Conservation (phyloP, 192 early-diverging fungal genomes). For the Coemansia sp. region DNA sequence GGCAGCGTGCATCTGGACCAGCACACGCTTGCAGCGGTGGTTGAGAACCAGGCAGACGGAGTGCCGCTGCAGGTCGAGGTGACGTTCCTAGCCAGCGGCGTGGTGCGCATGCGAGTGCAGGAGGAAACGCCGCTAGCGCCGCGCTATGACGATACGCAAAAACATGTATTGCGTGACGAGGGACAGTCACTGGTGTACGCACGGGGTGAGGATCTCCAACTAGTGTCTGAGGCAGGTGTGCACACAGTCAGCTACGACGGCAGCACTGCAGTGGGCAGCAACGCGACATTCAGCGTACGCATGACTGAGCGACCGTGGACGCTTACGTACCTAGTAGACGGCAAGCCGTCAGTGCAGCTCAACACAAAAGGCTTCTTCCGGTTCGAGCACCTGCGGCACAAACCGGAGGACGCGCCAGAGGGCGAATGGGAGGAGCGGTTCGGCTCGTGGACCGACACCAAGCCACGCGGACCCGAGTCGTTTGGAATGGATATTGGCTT, state of each 20-base stretch:
- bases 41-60: constrained; percentile 26
- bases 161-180: constrained; percentile 57
- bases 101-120: constrained; percentile 61
- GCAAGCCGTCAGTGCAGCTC: constrained; percentile 61
- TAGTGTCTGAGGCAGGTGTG: constrained; percentile 11
- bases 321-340: constrained; percentile 31
- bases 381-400: constrained; percentile 69
- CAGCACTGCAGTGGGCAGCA: neutral
- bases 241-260: constrained; percentile 32
- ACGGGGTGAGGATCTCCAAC: constrained; percentile 19
- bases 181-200: constrained; percentile 28
- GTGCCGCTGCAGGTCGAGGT: constrained; percentile 49
- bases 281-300: constrained; percentile 28
- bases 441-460: constrained; percentile 82
- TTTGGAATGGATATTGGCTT: constrained; percentile 93
- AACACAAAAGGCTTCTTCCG: constrained; percentile 84
- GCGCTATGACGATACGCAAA: constrained; percentile 68
- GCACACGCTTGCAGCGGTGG: constrained; percentile 27
- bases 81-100: constrained; percentile 58
- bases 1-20: constrained; percentile 58
- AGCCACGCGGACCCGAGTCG: constrained; percentile 92
- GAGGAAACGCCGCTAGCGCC: constrained; percentile 66
- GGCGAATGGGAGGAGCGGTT: constrained; percentile 90
- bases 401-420: constrained; percentile 48
- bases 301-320: constrained; percentile 49